These are phyloP conservation scores for Pichia sporocuriosa DNA, from an alignment of 805 yeast genomes.

Conservation along the genomic window DNA sequence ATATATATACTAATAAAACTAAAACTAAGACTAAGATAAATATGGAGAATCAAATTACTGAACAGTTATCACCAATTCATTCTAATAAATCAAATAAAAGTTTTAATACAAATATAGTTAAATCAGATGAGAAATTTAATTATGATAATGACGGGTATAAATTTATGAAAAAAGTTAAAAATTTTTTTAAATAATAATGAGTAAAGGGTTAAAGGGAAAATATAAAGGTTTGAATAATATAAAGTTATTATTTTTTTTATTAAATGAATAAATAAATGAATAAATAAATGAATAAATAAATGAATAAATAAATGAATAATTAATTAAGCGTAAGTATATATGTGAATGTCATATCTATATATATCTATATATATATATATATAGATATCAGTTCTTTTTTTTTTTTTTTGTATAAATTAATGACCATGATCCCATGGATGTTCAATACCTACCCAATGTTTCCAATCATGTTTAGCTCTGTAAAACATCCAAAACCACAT, in stretches of 20 bases:
- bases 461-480: conserved; percentile 68
- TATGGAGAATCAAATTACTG: conserved; percentile 36
- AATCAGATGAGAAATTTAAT: neutral
- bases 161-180: conserved; percentile 17
- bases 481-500: conserved; percentile 88
- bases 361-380: no score
- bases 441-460: conserved; percentile 47
- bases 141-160: conserved; percentile 8
- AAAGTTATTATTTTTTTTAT: no score
- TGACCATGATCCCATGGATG: conserved; percentile 38
- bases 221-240: no score
- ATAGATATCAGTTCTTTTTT: no score
- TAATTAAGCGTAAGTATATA: no score
- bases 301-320: no score
- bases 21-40: conserved; percentile 25
- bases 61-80: conserved; percentile 33
- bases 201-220: no score
- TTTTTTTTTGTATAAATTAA: conserved; percentile 9
- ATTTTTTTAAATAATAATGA: conserved; percentile 13
- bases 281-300: no score
- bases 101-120: no score
- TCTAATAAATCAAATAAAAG: conserved; percentile 13
- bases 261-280: no score
- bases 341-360: no score
- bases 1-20: conserved; percentile 26